Evolutionary conservation across 495 filamentous ascomycete genomes (phyloP).

Genomic region (Penicillium paradoxum): DNA sequence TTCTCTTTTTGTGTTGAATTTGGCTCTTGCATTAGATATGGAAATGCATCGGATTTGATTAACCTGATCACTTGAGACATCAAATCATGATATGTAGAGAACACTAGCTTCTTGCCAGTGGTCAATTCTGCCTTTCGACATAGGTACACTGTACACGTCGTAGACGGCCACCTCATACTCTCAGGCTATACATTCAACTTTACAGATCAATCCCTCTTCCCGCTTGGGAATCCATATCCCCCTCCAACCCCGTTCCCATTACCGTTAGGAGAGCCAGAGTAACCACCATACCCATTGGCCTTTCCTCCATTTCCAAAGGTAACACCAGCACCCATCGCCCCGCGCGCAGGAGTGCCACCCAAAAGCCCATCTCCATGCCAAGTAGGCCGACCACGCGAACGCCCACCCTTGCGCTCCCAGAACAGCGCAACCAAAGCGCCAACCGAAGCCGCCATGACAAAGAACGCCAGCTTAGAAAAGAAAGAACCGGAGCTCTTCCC

Average conservation of each 20-base stretch:
- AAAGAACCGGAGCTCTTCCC: conserved; percentile 16
- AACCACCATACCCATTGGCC: conserved; percentile 51
- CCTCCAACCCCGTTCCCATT: conserved; percentile 20
- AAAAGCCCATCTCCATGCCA: conserved; percentile 44
- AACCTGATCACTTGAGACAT: neutral
- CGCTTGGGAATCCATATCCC: conserved; percentile 43
- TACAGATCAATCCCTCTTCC: conserved; percentile 49
- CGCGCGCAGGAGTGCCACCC: conserved; percentile 27
- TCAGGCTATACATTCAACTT: neutral
- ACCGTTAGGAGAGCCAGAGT: conserved; percentile 23
- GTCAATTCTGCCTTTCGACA: neutral
- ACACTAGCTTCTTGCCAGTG: neutral
- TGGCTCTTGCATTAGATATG: conserved; percentile 22
- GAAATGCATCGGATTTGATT: conserved; percentile 22
- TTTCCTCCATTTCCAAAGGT: conserved; percentile 42
- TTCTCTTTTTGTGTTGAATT: conserved; percentile 5
- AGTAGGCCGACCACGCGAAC: conserved; percentile 21
- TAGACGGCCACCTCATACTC: conserved; percentile 1
- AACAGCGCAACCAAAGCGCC: conserved; percentile 44
- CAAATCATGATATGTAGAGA: neutral
- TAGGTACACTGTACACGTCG: conserved; percentile 12
- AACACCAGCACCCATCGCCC: conserved; percentile 30
- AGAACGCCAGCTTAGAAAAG: conserved; percentile 38
- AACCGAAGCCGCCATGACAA: conserved; percentile 39
- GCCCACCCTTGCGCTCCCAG: conserved; percentile 40